These are phyloP conservation scores for Pseudogymnoascus sp. DNA, from an alignment of 2,329 filamentous ascomycete species.

Conservation along the genomic window DNA sequence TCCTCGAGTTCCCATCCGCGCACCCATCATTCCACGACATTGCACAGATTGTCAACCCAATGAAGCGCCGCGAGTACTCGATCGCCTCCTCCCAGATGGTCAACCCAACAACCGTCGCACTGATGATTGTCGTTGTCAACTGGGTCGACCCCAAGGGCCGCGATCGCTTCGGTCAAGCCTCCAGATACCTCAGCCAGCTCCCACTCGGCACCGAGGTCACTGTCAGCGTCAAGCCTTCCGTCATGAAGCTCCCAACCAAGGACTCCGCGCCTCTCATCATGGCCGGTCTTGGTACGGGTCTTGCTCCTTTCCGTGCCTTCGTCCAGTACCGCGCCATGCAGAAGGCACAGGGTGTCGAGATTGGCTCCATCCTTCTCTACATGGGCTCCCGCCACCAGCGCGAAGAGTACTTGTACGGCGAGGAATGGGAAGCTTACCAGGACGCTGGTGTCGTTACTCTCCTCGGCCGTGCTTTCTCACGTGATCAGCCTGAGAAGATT, in stretches of 20 bases:
- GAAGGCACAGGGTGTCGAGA: slow-evolving; percentile 92
- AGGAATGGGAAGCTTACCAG: slow-evolving; percentile 98
- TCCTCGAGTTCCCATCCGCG: slow-evolving; percentile 83
- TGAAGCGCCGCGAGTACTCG: slow-evolving; percentile 98
- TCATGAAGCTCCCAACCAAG: slow-evolving; percentile 92
- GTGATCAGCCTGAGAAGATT: slow-evolving; percentile 96
- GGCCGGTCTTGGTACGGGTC: slow-evolving; percentile 95
- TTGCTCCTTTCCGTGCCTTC: slow-evolving; percentile 98
- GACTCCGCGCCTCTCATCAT: slow-evolving; percentile 94
- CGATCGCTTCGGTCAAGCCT: slow-evolving; percentile 86
- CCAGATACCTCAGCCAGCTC: slow-evolving; percentile 75
- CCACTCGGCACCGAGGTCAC: slow-evolving; percentile 70
- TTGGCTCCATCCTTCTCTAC: slow-evolving; percentile 88
- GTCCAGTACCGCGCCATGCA: slow-evolving; percentile 97
- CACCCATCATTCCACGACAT: slow-evolving; percentile 85
- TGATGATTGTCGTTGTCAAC: slow-evolving; percentile 95
- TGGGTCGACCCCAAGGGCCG: slow-evolving; percentile 87
- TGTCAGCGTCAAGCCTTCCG: slow-evolving; percentile 91
- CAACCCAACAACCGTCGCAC: slow-evolving; percentile 75
- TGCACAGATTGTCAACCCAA: slow-evolving; percentile 73
- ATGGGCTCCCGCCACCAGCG: slow-evolving; percentile 95
- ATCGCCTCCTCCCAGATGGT: slow-evolving; percentile 96
- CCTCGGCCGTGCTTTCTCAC: slow-evolving; percentile 86
- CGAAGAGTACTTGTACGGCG: slow-evolving; percentile 97
- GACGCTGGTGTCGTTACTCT: slow-evolving; percentile 92